Evolutionary conservation across 176 grass and related monocot genomes (phyloP).

Genomic region (Elaeis guineensis): DNA sequence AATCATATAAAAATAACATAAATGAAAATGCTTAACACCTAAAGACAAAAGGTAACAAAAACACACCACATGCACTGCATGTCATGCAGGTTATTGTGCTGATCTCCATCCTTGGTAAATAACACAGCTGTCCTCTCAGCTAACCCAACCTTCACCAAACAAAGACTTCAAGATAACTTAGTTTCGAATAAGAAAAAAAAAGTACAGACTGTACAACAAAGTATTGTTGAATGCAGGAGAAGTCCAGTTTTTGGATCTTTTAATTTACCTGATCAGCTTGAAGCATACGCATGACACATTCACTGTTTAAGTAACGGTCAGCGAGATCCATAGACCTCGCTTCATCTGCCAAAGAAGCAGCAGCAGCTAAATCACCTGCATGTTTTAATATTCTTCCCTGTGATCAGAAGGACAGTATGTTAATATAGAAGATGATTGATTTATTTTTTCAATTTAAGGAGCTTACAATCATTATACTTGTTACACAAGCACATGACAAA

Average conservation of each 20-base stretch:
- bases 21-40: neutral
- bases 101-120: constrained; percentile 97
- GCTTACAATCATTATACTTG: too few species aligned
- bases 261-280: constrained; percentile 81
- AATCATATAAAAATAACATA: constrained; percentile 9
- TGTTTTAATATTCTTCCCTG: constrained; percentile 91
- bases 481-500: too few species aligned
- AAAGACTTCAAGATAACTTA: constrained; percentile 4
- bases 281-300: constrained; percentile 98
- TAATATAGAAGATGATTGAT: neutral
- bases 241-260: constrained; percentile 3
- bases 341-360: constrained; percentile 87
- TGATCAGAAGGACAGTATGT: constrained; percentile 20
- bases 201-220: neutral
- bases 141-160: constrained; percentile 58
- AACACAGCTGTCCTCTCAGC: constrained; percentile 97
- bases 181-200: neutral
- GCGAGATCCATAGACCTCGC: constrained; percentile 98
- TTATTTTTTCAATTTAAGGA: too few species aligned
- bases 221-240: neutral
- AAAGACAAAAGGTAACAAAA: neutral
- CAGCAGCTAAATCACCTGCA: constrained; percentile 79
- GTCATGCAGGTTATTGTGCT: constrained; percentile 99
- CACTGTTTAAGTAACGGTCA: constrained; percentile 97
- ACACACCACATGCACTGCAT: constrained; percentile 99